These are phyloP conservation scores for Chalciporus pseudorubinellus DNA, from an alignment of 768 basidiomycete species.

Conservation along the genomic window DNA sequence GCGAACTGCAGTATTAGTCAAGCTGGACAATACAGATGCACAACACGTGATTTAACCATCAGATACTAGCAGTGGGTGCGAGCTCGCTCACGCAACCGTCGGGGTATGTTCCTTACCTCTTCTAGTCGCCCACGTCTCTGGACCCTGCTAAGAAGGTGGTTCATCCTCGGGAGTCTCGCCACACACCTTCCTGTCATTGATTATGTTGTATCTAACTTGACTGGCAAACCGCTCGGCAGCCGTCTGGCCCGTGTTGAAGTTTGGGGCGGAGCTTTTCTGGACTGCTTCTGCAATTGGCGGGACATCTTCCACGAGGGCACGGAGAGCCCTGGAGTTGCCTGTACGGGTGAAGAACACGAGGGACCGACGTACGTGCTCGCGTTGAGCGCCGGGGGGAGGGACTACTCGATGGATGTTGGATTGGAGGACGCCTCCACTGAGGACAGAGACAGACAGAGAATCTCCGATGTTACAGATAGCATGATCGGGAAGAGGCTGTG, in stretches of 20 bases:
- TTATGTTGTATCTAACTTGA: slow-evolving; percentile 39
- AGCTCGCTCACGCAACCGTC: slow-evolving; percentile 10
- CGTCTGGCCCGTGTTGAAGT: slow-evolving; percentile 36
- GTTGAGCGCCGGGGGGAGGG: slow-evolving; percentile 59
- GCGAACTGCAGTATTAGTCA: no score
- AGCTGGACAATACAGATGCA: no score
- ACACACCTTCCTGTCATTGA: slow-evolving; percentile 42
- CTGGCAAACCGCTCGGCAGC: slow-evolving; percentile 42
- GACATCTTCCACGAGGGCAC: slow-evolving; percentile 52
- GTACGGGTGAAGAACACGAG: slow-evolving; percentile 69
- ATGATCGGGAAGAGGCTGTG: slow-evolving; percentile 46
- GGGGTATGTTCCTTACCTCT: slow-evolving; percentile 31
- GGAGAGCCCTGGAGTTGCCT: slow-evolving; percentile 48
- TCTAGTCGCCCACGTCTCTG: slow-evolving; percentile 31
- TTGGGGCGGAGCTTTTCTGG: slow-evolving; percentile 35
- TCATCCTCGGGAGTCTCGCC: neutral
- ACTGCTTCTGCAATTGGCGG: slow-evolving; percentile 45
- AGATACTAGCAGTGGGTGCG: no score
- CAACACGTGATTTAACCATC: no score
- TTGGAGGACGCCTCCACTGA: slow-evolving; percentile 62
- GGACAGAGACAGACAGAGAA: slow-evolving; percentile 54
- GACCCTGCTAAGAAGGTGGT: slow-evolving; percentile 18
- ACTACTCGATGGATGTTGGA: slow-evolving; percentile 66
- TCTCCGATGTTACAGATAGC: slow-evolving; percentile 65
- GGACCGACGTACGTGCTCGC: slow-evolving; percentile 56